Evolutionary conservation across 164 flowering plant species (phyloP).

Genomic region (Aristolochia fimbriata): DNA sequence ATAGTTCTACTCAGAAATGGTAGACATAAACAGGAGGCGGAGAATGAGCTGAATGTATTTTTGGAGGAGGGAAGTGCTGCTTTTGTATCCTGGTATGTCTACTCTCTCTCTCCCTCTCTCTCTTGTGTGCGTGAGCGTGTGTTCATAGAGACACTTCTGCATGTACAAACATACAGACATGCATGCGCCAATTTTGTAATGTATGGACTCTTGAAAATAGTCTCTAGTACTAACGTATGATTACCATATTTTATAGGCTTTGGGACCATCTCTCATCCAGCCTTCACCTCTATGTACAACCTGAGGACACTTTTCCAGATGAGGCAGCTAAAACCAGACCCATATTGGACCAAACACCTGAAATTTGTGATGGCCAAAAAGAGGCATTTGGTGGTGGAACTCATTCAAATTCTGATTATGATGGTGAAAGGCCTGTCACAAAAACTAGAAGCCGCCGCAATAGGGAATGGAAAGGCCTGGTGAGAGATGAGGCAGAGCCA

Average conservation of each 20-base stretch:
- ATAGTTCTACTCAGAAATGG: slow-evolving; percentile 88
- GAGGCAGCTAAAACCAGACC: slow-evolving; percentile 28
- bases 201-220: neutral
- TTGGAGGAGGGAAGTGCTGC: slow-evolving; percentile 75
- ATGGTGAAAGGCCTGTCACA: slow-evolving; percentile 23
- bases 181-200: neutral
- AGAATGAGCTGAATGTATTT: slow-evolving; percentile 80
- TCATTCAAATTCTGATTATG: slow-evolving; percentile 35
- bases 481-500: slow-evolving; percentile 40
- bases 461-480: slow-evolving; percentile 55
- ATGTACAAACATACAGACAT: neutral
- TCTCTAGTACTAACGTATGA: too few species aligned
- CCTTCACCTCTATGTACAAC: slow-evolving; percentile 44
- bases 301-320: slow-evolving; percentile 25
- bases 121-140: neutral
- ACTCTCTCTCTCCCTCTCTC: slow-evolving; percentile 1
- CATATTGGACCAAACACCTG: slow-evolving; percentile 11
- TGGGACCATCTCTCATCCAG: slow-evolving; percentile 81
- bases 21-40: slow-evolving; percentile 72
- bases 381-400: slow-evolving; percentile 1
- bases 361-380: slow-evolving; percentile 11
- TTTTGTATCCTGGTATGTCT: slow-evolving; percentile 70
- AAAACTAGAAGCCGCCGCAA: slow-evolving; percentile 36
- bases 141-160: too few species aligned
- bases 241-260: slow-evolving; percentile 37